A percentile compares a stretch with the other conserved stretches of the same genome.
Conservation (phyloP, 2,329 filamentous ascomycete genomes). For the Aureobasidium sp. region DNA sequence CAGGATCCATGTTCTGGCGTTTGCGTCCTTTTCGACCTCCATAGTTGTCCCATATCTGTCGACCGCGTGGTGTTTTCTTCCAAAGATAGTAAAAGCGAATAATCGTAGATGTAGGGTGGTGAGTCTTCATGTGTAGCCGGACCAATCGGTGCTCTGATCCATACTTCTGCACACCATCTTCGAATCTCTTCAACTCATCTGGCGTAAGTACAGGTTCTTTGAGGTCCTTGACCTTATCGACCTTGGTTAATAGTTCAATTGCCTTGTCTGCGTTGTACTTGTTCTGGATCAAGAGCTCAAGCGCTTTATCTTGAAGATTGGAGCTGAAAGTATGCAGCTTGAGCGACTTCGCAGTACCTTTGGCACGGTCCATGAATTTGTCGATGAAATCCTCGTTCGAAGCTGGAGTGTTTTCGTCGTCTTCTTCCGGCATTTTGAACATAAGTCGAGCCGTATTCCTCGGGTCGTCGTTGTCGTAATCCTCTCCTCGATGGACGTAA, state of each 20-base stretch:
- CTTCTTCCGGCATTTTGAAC: constrained; percentile 59
- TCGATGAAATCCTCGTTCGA: constrained; percentile 57
- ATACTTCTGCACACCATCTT: constrained; percentile 82
- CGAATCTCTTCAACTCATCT: constrained; percentile 80
- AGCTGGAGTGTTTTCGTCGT: constrained; percentile 23
- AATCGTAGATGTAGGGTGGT: constrained; percentile 66
- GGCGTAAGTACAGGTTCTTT: constrained; percentile 77
- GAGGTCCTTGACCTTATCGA: constrained; percentile 62
- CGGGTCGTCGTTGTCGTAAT: constrained; percentile 64
- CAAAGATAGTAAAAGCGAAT: constrained; percentile 95
- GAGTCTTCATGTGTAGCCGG: constrained; percentile 74
- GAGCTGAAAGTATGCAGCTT: constrained; percentile 71
- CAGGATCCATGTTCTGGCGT: constrained; percentile 47
- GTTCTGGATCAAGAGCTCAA: constrained; percentile 64
- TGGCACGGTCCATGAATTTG: constrained; percentile 67
- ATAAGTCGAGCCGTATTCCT: constrained; percentile 67
- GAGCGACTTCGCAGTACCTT: constrained; percentile 56
- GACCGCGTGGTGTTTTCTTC: constrained; percentile 87
- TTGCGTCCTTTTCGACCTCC: constrained; percentile 80
- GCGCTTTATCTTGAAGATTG: constrained; percentile 79
- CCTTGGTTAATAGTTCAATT: constrained; percentile 59
- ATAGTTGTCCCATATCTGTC: constrained; percentile 83
- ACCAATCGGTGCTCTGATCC: constrained; percentile 84
- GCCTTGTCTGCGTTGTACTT: constrained; percentile 66
- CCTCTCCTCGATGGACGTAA: constrained; percentile 78